Base-by-base conservation (phyloP, 1,284 basidiomycete species). In the Takashimella tepidaria region DNA sequence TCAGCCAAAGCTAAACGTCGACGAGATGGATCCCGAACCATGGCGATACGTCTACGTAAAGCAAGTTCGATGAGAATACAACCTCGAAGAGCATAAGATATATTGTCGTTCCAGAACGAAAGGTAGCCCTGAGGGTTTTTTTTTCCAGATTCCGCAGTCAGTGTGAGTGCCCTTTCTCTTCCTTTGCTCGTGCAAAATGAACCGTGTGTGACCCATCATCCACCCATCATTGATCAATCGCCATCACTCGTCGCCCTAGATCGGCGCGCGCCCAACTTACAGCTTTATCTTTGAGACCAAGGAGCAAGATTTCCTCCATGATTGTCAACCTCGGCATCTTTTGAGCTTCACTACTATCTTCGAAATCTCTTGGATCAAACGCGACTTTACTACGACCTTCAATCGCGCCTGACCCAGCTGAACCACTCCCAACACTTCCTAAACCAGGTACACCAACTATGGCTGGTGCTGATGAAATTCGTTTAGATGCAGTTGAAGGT, bases 31-130 rank as follows among this genome's bases (percentile, higher is more conserved):
- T 96, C 92, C 62, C 83, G 82, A 46, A 91, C 86, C 64, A 96
- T 83, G 2, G 89, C 89, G 74, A 97, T 93, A 48, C 92, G 83
- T 59, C 90, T 81, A 43, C 92, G 83, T 13, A 97, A 82, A 0
- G 92, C 92, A 53, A 97, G 85, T 73, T 97, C 92, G 55, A 96
- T 87, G 58, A 97, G 82, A 67, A 97, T 96, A 73, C 92, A 96
- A 3, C 92, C 92, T 19, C 92, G 83, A 2, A 97, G 81, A 12
- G 92, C 91, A 74, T 97, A 97, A 0, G 91, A 95, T 62, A 96
- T 97, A 76, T 95, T 96, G 79, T 97, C 92, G 74, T 97, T 97
- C 92, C 90, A 95, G 74, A 96, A 95, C 1, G 90, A 92, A 19
- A 95, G 83, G 72, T 93, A 93, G 42, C 90, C 91, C 87, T 92